Conservation (phyloP, 2,329 filamentous ascomycete genomes). For the Alternaria metachromatica region DNA sequence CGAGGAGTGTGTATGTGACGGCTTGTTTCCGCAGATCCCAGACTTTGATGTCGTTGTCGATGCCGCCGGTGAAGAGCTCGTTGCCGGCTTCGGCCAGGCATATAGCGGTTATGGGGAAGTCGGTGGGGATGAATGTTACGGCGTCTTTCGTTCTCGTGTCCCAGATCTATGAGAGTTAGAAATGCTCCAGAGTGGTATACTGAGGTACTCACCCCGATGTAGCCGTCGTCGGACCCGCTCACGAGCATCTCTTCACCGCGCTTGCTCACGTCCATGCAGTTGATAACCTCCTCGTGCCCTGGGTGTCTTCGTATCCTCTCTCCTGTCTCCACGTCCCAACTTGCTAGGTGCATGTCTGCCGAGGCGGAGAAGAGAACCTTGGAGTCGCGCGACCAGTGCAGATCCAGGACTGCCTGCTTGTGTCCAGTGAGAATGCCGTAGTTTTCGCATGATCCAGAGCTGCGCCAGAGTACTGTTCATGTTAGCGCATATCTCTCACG, state of each 20-base stretch:
- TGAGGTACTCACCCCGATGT: slow-evolving; percentile 66
- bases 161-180: slow-evolving; percentile 69
- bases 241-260: slow-evolving; percentile 89
- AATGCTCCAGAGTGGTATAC: background rate
- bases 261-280: slow-evolving; percentile 85
- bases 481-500: slow-evolving; percentile 28
- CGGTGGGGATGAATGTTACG: slow-evolving; percentile 84
- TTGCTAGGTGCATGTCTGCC: slow-evolving; percentile 90
- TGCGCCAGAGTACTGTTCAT: slow-evolving; percentile 83
- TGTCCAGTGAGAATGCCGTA: slow-evolving; percentile 89
- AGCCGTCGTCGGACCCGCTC: slow-evolving; percentile 91
- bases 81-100: slow-evolving; percentile 93
- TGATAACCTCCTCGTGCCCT: slow-evolving; percentile 96
- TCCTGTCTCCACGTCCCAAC: slow-evolving; percentile 95
- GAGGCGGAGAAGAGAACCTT: slow-evolving; percentile 90
- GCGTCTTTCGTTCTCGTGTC: slow-evolving; percentile 91
- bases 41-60: slow-evolving; percentile 96
- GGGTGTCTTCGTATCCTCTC: slow-evolving; percentile 88
- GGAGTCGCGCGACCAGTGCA: slow-evolving; percentile 97
- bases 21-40: slow-evolving; percentile 96
- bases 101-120: slow-evolving; percentile 90
- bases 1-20: slow-evolving; percentile 83
- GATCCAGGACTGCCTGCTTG: slow-evolving; percentile 86
- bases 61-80: slow-evolving; percentile 91
- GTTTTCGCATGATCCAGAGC: slow-evolving; percentile 91